Base-by-base conservation (phyloP, 2,329 filamentous ascomycete genomes). In the Scedosporium minutisporum region DNA sequence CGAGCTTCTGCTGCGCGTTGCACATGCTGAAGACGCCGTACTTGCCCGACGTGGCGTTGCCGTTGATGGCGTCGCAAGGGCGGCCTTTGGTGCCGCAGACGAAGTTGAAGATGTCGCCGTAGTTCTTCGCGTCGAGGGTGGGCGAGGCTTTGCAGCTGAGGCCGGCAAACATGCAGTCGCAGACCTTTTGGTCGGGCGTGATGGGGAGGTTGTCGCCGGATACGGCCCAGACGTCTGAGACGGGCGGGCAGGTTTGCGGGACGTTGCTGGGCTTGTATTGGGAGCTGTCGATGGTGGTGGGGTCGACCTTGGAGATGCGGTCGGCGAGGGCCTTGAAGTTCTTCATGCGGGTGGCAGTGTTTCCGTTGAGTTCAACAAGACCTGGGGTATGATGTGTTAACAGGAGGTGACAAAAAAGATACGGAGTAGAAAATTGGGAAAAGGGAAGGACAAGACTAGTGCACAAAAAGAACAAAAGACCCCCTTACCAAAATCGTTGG, bases 11-110 rank as follows among this genome's bases (percentile, higher is more conserved):
- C 67, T 81, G 80, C 69, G 83, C 71, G 67, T 80, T 79, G 80
- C 90, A 96, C 86, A 91, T 91, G 74, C 85, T 84, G 80, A 90
- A 91, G 58, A 88, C 83, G 68, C 90, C 90, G 74, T 90, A 95
- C 65, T 81, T 77, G 70, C 89, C 90, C 21, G 79, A 82, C 64
- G 82, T 84, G 60, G 82, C 82, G 75, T 93, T 88, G 67, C 80
- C 81, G 66, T 75, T 78, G 75, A 95, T 91, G 62, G 87, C 90
- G 25, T 74, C 76, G 76, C 91, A 95, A 67, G 82, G 80, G 42
- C 74, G 71, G 57, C 75, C 72, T 64, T 80, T 72, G 55, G 76
- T 70, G 63, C 85, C 87, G 76, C 90, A 95, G 74, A 93, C 83
- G 73, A 78, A 86, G 72, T 80, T 80, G 75, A 97, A 97, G 68